These are phyloP conservation scores for Eragrostis curvula DNA, from an alignment of 176 grass and related monocot species.

Conservation along the genomic window DNA sequence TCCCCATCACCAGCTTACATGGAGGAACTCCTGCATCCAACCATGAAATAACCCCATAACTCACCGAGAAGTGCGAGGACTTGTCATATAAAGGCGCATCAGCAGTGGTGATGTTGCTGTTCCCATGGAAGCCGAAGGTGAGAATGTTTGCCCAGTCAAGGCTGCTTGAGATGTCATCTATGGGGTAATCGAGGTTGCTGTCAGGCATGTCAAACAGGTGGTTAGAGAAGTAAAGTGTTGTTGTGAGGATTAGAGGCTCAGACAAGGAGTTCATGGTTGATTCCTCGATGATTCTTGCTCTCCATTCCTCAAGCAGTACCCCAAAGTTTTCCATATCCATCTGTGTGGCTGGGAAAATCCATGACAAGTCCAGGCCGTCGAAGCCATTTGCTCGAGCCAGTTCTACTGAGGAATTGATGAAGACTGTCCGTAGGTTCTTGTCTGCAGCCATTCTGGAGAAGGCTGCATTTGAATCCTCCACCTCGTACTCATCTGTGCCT, in stretches of 20 bases:
- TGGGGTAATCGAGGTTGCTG: slow-evolving; percentile 66
- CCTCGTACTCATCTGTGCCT: slow-evolving; percentile 37
- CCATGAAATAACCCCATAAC: slow-evolving; percentile 78
- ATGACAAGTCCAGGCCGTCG: slow-evolving; percentile 73
- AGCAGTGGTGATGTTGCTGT: slow-evolving; percentile 47
- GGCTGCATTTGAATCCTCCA: slow-evolving; percentile 35
- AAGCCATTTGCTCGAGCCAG: slow-evolving; percentile 61
- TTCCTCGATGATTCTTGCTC: slow-evolving; percentile 57
- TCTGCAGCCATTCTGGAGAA: slow-evolving; percentile 70
- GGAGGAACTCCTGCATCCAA: slow-evolving; percentile 74
- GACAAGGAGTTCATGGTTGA: slow-evolving; percentile 20
- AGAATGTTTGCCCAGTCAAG: slow-evolving; percentile 70
- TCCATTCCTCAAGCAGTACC: slow-evolving; percentile 60
- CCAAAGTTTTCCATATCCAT: slow-evolving; percentile 66
- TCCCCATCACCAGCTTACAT: slow-evolving; percentile 72
- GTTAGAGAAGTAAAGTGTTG: slow-evolving; percentile 72
- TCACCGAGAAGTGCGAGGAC: slow-evolving; percentile 73
- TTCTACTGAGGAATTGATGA: slow-evolving; percentile 59
- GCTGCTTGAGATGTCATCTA: slow-evolving; percentile 50
- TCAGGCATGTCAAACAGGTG: slow-evolving; percentile 62
- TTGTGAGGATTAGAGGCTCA: slow-evolving; percentile 61
- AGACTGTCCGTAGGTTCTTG: slow-evolving; percentile 36
- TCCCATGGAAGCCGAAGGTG: slow-evolving; percentile 61
- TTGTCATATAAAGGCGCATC: slow-evolving; percentile 68
- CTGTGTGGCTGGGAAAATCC: slow-evolving; percentile 56